Conservation (phyloP, 495 filamentous ascomycete species). For the Aspergillus campestris region DNA sequence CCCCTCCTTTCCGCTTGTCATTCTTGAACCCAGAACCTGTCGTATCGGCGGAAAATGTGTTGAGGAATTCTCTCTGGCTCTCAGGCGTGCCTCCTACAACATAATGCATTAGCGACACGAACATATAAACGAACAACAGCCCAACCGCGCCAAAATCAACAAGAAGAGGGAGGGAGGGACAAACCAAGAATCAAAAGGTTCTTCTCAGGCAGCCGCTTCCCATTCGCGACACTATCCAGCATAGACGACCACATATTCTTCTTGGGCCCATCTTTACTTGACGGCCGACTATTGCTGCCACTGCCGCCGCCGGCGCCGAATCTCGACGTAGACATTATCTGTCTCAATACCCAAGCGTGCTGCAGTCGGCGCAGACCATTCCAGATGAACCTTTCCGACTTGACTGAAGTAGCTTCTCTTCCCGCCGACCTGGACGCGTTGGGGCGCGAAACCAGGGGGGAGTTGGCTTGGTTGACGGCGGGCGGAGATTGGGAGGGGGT, state of each 20-base stretch:
- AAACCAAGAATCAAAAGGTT: constrained; percentile 77
- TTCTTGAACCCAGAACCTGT: constrained; percentile 42
- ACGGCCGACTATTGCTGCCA: constrained; percentile 43
- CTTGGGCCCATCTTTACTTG: constrained; percentile 63
- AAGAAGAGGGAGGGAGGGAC: constrained; percentile 9
- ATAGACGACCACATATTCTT: constrained; percentile 93
- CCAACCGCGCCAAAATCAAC: background rate
- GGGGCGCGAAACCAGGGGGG: background rate
- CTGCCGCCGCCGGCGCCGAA: constrained; percentile 24
- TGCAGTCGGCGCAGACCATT: constrained; percentile 32
- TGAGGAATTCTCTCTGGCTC: constrained; percentile 82
- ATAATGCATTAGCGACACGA: constrained; percentile 11
- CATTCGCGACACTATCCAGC: constrained; percentile 83
- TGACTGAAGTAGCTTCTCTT: background rate
- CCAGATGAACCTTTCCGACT: constrained; percentile 10
- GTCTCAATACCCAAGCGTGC: constrained; percentile 16
- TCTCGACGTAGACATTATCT: constrained; percentile 36
- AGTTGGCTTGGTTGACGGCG: constrained; percentile 1
- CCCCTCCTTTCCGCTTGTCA: constrained; percentile 53
- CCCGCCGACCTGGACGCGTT: constrained; percentile 14
- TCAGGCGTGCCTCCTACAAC: constrained; percentile 73
- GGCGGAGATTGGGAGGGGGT: background rate
- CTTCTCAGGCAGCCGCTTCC: constrained; percentile 87
- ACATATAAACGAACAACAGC: background rate
- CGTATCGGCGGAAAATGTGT: constrained; percentile 61